These are phyloP conservation scores for Podospora tetraspora DNA, from an alignment of 495 filamentous ascomycete genomes.

Conservation along the genomic window DNA sequence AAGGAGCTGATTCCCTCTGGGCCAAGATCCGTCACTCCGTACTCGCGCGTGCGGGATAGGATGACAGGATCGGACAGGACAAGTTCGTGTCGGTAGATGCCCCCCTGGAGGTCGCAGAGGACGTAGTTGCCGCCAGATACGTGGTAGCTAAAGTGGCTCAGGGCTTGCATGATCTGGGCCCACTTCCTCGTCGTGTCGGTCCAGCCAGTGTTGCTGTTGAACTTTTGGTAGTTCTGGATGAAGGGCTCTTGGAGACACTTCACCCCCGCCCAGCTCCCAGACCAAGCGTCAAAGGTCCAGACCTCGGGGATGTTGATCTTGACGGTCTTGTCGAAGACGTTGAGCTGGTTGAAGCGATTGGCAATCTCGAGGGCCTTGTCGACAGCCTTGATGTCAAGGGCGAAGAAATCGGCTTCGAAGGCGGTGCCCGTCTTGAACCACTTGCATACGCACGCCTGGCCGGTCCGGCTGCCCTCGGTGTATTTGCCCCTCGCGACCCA, in stretches of 20 bases:
- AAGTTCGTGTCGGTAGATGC: constrained; percentile 27
- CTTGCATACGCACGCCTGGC: constrained; percentile 33
- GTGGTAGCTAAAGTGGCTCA: constrained; percentile 43
- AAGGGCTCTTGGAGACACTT: constrained; percentile 29
- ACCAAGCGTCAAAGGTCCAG: constrained; percentile 13
- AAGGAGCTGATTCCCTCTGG: constrained; percentile 32
- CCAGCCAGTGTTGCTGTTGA: constrained; percentile 43
- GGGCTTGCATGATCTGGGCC: constrained; percentile 35
- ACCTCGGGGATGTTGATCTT: constrained; percentile 32
- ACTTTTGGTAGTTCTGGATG: constrained; percentile 38
- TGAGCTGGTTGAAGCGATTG: constrained; percentile 32
- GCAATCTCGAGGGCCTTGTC: constrained; percentile 32
- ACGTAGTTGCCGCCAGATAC: constrained; percentile 31
- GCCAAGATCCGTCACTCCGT: constrained; percentile 36
- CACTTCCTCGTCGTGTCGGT: constrained; percentile 12
- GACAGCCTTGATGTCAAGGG: constrained; percentile 32
- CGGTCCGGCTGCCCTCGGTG: constrained; percentile 16
- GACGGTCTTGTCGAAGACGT: constrained; percentile 24
- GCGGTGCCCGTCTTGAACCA: constrained; percentile 33
- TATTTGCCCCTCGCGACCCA: constrained; percentile 32
- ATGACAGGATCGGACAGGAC: constrained; percentile 36
- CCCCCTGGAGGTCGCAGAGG: constrained; percentile 39
- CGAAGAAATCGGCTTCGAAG: constrained; percentile 31
- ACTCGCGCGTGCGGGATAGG: constrained; percentile 25
- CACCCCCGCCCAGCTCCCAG: too few relatives aligned